These are phyloP conservation scores for Graphilbum ipis-grandicollis DNA, from an alignment of 2,329 filamentous ascomycete species.

Conservation along the genomic window DNA sequence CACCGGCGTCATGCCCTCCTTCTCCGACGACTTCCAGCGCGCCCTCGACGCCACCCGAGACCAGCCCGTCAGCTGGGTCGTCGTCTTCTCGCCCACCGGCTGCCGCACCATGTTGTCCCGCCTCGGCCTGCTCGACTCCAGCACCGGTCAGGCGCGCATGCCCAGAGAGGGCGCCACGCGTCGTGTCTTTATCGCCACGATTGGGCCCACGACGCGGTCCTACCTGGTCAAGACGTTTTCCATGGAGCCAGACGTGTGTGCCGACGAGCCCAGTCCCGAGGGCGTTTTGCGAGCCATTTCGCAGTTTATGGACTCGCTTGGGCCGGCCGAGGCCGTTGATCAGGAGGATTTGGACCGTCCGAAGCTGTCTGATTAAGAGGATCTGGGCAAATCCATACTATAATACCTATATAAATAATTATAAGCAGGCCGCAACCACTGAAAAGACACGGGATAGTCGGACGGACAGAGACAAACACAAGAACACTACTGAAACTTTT, in stretches of 20 bases:
- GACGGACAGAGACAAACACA: too few relatives aligned
- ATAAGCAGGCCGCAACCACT: too few relatives aligned
- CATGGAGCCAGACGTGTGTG: constrained; percentile 62
- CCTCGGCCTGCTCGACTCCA: constrained; percentile 31
- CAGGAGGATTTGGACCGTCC: too few relatives aligned
- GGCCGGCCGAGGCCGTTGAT: too few relatives aligned
- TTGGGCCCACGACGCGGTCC: constrained; percentile 80
- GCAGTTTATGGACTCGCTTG: constrained; percentile 17
- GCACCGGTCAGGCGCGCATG: constrained; percentile 16
- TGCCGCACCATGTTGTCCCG: constrained; percentile 41
- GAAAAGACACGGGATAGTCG: too few relatives aligned
- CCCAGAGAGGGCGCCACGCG: constrained; percentile 6
- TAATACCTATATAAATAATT: too few relatives aligned
- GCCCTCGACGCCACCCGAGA: constrained; percentile 27
- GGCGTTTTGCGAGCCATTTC: constrained; percentile 56
- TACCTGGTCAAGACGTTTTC: constrained; percentile 48
- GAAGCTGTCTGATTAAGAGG: too few relatives aligned
- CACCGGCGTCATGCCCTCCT: constrained; percentile 66
- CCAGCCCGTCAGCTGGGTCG: constrained; percentile 44
- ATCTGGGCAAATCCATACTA: too few relatives aligned
- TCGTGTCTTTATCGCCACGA: constrained; percentile 55
- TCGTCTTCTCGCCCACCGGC: constrained; percentile 54
- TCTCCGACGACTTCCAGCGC: constrained; percentile 46
- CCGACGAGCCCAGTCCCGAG: constrained; percentile 64
- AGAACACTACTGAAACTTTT: too few relatives aligned